phyloP scores from a whole-genome alignment of 2,329 filamentous ascomycete genomes.

The Aspergillus spinulosporus region DNA sequence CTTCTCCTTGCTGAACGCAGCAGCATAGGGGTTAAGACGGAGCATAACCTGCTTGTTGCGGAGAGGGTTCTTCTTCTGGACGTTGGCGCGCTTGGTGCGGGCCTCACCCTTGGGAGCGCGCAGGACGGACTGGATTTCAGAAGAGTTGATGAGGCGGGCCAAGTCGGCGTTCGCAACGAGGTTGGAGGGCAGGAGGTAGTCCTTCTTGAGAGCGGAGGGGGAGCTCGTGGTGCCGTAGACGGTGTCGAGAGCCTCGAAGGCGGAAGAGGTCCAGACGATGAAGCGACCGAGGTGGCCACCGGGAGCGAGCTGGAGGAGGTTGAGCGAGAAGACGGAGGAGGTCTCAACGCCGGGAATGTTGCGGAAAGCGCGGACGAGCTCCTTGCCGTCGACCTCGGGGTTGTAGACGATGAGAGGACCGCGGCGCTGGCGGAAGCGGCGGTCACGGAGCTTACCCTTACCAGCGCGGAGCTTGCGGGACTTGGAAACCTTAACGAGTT shows the following conservation, averaged over 20 bases:
- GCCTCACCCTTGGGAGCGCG: constrained; percentile 86
- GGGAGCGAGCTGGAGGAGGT: constrained; percentile 98
- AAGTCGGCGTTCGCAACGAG: constrained; percentile 93
- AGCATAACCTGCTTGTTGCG: constrained; percentile 98
- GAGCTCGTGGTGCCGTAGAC: constrained; percentile 94
- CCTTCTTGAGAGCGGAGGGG: constrained; percentile 93
- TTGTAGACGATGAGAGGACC: constrained; percentile 98
- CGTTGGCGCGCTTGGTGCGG: constrained; percentile 81
- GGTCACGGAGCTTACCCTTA: constrained; percentile 98
- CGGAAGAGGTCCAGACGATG: constrained; percentile 97
- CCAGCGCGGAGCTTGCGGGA: constrained; percentile 97
- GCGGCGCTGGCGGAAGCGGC: constrained; percentile 95
- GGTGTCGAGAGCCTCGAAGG: constrained; percentile 93
- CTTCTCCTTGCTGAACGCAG: constrained; percentile 83
- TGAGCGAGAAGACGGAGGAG: constrained; percentile 86
- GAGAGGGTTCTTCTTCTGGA: constrained; percentile 99
- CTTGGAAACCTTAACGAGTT: constrained; percentile 92
- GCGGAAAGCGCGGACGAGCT: constrained; percentile 91
- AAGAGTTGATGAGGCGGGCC: constrained; percentile 97
- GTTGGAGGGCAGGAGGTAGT: constrained; percentile 95
- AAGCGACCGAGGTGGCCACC: constrained; percentile 99
- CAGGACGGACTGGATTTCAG: constrained; percentile 95
- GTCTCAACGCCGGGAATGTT: constrained; percentile 99
- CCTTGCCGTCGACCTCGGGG: constrained; percentile 91
- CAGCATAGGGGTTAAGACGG: constrained; percentile 96